Conservation (phyloP, 2,329 filamentous ascomycete species). For the Aspergillus ochraceus region DNA sequence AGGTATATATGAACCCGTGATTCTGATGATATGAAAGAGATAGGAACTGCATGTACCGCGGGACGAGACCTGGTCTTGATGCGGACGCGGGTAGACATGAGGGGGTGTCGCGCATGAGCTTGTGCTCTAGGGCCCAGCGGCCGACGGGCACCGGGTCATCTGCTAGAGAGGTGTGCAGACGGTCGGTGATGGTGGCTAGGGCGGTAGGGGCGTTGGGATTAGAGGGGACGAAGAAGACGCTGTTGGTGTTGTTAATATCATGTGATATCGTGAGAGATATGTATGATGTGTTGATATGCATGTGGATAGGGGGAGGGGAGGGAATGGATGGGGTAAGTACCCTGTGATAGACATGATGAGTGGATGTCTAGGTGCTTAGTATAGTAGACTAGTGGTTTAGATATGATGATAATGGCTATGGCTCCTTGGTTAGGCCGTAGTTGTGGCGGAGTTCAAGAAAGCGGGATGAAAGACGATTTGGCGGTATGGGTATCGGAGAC, state of each 20-base stretch:
- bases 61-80: conserved; percentile 28
- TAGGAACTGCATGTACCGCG: conserved; percentile 45
- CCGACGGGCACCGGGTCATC: conserved; percentile 37
- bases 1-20: conserved; percentile 44
- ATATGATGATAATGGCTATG: background rate
- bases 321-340: conserved; percentile 26
- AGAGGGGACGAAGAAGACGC: conserved; percentile 45
- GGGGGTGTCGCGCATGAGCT: conserved; percentile 44
- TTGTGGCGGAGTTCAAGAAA: background rate
- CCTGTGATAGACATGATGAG: conserved; percentile 36
- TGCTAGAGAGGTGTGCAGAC: conserved; percentile 37
- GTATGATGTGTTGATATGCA: too few species aligned
- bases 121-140: conserved; percentile 44
- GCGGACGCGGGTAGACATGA: conserved; percentile 39
- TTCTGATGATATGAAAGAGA: conserved; percentile 41
- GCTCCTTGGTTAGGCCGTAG: background rate
- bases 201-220: conserved; percentile 41
- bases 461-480: background rate
- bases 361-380: background rate
- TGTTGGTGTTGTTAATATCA: conserved; percentile 20
- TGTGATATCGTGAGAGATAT: background rate
- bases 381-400: background rate
- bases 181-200: conserved; percentile 35
- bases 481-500: background rate
- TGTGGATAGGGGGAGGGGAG: background rate